Base-by-base conservation (phyloP, 768 basidiomycete genomes). In the Pleurotus giganteus region DNA sequence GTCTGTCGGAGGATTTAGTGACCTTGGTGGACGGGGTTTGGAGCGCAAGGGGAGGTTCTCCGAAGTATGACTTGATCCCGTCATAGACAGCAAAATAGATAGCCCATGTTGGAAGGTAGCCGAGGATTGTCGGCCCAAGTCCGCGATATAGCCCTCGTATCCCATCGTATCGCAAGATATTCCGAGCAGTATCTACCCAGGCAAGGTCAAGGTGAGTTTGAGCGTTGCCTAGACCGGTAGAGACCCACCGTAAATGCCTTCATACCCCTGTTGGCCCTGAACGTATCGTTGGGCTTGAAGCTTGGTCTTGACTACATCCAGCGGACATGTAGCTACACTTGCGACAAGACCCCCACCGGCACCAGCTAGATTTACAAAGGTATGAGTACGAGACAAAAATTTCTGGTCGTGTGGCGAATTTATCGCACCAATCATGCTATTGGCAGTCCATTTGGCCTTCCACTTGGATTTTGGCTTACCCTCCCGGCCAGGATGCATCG, bases 51-150 rank as follows among this genome's bases (percentile, higher is more conserved):
- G 86, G 83, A 29, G 78, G 74, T 61, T 85, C 84, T 19, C 92
- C 91, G 66, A 93, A 89, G 45, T 77, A 73, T 12, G 81, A 81
- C 78, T 98, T 98, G 72, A 98, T 90, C 56, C 89, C 85, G 73
- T 99, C 97, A 72, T 98, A 98, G 23, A 98, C 93, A 19, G 94
- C 86, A 70, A 98, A 98, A 70, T 98, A 98, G 62, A 98, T 98
- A 23, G 94, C 97, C 97, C 95, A 98, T 2, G 96, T 98, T 19
- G 97, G 97, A 36, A 98, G 83, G 73, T 99, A 98, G 12, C 97
- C 97, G 6, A 95, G 80, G 54, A 99, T 82, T 17, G 97, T 99
- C 12, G 97, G 97, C 17, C 96, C 95, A 17, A 99, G 80, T n/a
- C 97, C 97, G 37, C 97, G 85, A 72, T 99, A 99, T 57, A 98